Evolutionary conservation across 169 alveolate genomes (phyloP).

Genomic region (Cryptosporidium baileyi): DNA sequence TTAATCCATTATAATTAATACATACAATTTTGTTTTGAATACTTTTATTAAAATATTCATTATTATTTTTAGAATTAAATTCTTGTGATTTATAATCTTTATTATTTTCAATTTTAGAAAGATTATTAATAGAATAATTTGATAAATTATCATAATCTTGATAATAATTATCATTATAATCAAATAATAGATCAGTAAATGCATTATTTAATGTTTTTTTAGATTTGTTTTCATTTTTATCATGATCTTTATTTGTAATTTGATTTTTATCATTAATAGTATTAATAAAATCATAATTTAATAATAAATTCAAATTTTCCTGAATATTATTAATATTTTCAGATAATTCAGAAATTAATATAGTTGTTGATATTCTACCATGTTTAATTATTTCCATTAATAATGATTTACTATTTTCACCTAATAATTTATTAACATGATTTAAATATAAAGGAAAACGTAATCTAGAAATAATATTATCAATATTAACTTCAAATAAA

Average conservation of each 20-base stretch:
- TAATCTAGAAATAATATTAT: constrained; percentile 11
- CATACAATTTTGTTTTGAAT: constrained; percentile 22
- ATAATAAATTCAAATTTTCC: background rate
- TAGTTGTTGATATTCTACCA: constrained; percentile 41
- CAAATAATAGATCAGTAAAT: constrained; percentile 33
- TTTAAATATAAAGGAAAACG: constrained; percentile 50
- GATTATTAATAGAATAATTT: background rate
- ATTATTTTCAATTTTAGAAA: background rate
- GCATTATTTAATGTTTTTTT: background rate
- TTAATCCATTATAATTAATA: background rate
- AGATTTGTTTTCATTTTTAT: background rate
- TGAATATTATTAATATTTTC: constrained; percentile 28
- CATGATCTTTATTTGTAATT: background rate
- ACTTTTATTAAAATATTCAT: background rate
- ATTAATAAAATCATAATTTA: constrained; percentile 2
- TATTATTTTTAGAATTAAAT: background rate
- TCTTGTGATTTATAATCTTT: background rate
- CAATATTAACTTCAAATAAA: constrained; percentile 28
- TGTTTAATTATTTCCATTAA: constrained; percentile 52
- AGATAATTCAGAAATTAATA: constrained; percentile 35
- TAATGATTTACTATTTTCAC: constrained; percentile 8
- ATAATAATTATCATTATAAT: background rate
- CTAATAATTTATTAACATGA: constrained; percentile 23
- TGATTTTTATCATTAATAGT: background rate
- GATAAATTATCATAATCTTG: background rate